Evolutionary conservation across 306 rosid species (phyloP), one percentile per base, ranked within the genome.

Genomic region (Cajanus cajan): DNA sequence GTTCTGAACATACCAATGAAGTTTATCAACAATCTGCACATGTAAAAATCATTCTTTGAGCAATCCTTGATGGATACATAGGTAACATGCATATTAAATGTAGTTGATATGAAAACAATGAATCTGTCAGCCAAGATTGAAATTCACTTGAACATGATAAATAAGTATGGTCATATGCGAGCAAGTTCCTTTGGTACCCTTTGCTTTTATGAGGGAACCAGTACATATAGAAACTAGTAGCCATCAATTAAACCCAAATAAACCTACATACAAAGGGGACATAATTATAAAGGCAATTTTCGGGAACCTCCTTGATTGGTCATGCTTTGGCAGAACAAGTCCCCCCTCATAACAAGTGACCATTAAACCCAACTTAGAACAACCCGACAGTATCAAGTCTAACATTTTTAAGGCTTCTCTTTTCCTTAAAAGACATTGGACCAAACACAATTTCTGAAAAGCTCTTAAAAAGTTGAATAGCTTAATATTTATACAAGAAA

Each of bases 21-120:
- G 90, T 84, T 71, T 90, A 57, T 86, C 87, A 51, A 83, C 89
- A 77, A 92, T 86, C 97, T 92, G 93, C 87, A 85, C 2, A 77
- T 9, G 13, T 47, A 73, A 51, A 50, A 80, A 70, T 39, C 47
- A 80, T 8, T 45, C 58, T 76, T 74, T 82, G 28, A 89, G 80
- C 45, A 43, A 65, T 41, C 36, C 44, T 75, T 66, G 72, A 37
- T 50, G 41, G 14, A 71, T 33, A 37, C 10, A 12, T 12, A 54
- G 48, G 37, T 54, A 73, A 37, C 67, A 37, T 13, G 66, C 28
- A 52, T 36, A 73, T 22, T 37, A 73, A 54, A 54, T 54, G 14
- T 54, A 72, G 21, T 21, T 71, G 50, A 11, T 18, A 71, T 12
- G 13, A 52, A 36, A 18, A 72, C 9, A 36, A 70, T 72, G 37